Base-by-base conservation (phyloP, 23 red algal species). In the Gracilaria gracilis region DNA sequence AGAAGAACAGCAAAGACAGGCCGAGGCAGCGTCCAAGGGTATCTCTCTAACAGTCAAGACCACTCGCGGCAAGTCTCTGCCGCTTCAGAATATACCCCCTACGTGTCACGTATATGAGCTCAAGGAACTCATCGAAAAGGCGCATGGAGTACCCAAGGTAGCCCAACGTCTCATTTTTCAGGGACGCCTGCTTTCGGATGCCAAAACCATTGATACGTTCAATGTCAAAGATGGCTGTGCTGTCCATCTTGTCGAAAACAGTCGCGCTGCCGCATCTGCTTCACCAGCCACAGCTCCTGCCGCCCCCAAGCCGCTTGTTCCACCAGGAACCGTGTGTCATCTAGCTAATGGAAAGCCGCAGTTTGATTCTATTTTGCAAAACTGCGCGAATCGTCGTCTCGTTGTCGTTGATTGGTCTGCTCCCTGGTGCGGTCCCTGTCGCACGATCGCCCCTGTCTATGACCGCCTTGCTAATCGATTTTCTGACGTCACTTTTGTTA, bases 341-440 rank as follows among this genome's bases (percentile, higher is more conserved):
- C 47, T 92, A 33, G 54, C 59, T 7, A 76, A 75, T 47, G 89
- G 88, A 25, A 73, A 17, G 61, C 44, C 46, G 15, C 69, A 92
- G 77, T 83, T 92, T 42, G 37, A 82, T 21, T 27, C 24, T 9
- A 84, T 92, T 33, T 38, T 72, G 9, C 27, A 73, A 55, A 84
- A 84, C 48, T 92, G 89, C 69, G 89, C 47, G 12, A 40, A 19
- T 50, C 49, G 27, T 40, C 69, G 89, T n/a, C 59, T 90, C 9
- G 86, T 86, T 34, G 83, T 94, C 17, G 81, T 86, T 15, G 81
- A 94, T 32, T 94, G 83, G 82, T 85, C 54, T 17, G 91, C 91
- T 23, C 82, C 91, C 1, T 94, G 91, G 91, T 94, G 91, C 48
- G 91, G 91, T 9, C 91, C 91, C 5, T 94, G 91, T 66, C 81